Conservation (phyloP, 148 eudicot genomes). For the Cornus controversa region DNA sequence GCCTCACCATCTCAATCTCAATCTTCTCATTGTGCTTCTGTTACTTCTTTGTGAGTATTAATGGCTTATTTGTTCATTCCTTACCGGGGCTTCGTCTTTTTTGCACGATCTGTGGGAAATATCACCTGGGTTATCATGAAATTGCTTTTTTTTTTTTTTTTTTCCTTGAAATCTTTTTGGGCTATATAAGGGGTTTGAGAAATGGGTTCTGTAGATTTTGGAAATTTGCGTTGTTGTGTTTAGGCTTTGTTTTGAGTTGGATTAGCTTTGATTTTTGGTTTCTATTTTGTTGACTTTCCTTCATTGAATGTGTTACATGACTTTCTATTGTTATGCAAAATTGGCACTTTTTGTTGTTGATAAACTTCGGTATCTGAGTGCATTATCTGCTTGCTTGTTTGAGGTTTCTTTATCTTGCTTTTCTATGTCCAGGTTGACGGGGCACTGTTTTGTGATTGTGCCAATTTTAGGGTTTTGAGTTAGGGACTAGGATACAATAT, state of each 20-base stretch:
- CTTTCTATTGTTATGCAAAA: conserved; percentile 1
- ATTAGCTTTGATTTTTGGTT: not conserved
- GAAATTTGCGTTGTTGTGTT: conserved; percentile 9
- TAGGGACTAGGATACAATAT: not conserved
- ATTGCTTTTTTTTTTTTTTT: conserved; percentile 12
- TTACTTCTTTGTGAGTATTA: conserved; percentile 51
- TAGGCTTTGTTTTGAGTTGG: conserved; percentile 1
- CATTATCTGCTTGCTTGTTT: not conserved
- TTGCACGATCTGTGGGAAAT: conserved; percentile 23
- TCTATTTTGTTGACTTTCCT: not conserved
- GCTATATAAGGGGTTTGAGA: conserved; percentile 13
- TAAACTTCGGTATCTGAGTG: not conserved
- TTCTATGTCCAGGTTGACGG: not conserved
- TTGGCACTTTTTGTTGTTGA: not conserved
- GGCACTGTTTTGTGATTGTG: not conserved
- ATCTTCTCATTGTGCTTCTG: conserved; percentile 23
- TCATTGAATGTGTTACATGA: conserved; percentile 7
- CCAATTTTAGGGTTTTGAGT: not conserved
- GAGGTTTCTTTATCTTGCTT: not conserved
- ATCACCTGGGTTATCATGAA: conserved; percentile 19
- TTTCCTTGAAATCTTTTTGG: not conserved
- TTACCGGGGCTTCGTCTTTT: conserved; percentile 6
- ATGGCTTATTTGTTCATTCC: conserved; percentile 4
- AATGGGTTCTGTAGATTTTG: conserved; percentile 18
- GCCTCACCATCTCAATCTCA: conserved; percentile 17